phyloP scores from a whole-genome alignment of 2,329 filamentous ascomycete species.

The Trichoderma koningiopsis region DNA sequence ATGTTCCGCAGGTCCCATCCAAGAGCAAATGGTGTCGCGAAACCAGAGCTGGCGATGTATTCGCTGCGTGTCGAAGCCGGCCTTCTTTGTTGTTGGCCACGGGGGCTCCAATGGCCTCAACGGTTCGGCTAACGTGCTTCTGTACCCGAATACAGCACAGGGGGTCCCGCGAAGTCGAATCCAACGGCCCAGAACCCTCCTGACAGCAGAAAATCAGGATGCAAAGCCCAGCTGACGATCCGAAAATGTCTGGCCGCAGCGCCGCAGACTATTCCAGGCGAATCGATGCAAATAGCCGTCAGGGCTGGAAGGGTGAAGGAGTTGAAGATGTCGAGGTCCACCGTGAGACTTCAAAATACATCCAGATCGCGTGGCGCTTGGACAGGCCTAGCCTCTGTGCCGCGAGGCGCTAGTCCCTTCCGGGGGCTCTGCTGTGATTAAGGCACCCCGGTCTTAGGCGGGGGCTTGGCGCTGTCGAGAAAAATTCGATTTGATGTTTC shows the following conservation, averaged over 20 bases:
- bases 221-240: neutral
- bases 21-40: constrained; percentile 16
- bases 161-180: neutral
- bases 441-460: constrained; percentile 6
- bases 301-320: constrained; percentile 26
- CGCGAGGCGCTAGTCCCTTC: constrained; percentile 27
- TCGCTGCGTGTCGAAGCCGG: neutral
- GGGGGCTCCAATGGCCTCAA: neutral
- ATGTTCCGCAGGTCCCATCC: constrained; percentile 29
- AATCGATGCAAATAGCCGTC: constrained; percentile 25
- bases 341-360: constrained; percentile 28
- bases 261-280: neutral
- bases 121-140: constrained; percentile 9
- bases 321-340: constrained; percentile 26
- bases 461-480: neutral
- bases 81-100: neutral
- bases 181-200: neutral
- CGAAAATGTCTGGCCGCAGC: neutral
- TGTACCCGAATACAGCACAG: constrained; percentile 5
- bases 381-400: constrained; percentile 25
- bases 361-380: constrained; percentile 32
- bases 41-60: neutral
- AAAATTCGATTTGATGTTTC: neutral
- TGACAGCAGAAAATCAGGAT: neutral
- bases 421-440: constrained; percentile 17